These are phyloP conservation scores for grape (Vitis vinifera) DNA, from an alignment of 164 flowering plant species.

Conservation along the genomic window ASM3070453v1 NC_081818.1:27967501-27968000, in stretches of 20 bases:
- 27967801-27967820: slow-evolving; percentile 91
- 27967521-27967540: slow-evolving; percentile 72
- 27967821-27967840: slow-evolving; percentile 82
- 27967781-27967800: slow-evolving; percentile 60
- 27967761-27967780: slow-evolving; percentile 37
- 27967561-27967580: slow-evolving; percentile 56
- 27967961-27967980: neutral
- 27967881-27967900: slow-evolving; percentile 66
- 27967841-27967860: slow-evolving; percentile 87
- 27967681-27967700: neutral
- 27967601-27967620: slow-evolving; percentile 36
- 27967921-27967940: slow-evolving; percentile 44
- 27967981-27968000: neutral
- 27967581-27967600: slow-evolving; percentile 64
- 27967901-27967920: slow-evolving; percentile 72
- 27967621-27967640: slow-evolving; percentile 16
- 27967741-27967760: slow-evolving; percentile 50
- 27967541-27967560: slow-evolving; percentile 59
- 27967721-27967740: slow-evolving; percentile 40
- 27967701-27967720: slow-evolving; percentile 6
- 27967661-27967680: too few relatives aligned
- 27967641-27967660: neutral
- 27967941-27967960: neutral
- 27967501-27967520: slow-evolving; percentile 76
- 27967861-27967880: slow-evolving; percentile 73